These are phyloP conservation scores for Echium plantagineum DNA, from an alignment of 257 asterid genomes.

Conservation along the genomic window DNA sequence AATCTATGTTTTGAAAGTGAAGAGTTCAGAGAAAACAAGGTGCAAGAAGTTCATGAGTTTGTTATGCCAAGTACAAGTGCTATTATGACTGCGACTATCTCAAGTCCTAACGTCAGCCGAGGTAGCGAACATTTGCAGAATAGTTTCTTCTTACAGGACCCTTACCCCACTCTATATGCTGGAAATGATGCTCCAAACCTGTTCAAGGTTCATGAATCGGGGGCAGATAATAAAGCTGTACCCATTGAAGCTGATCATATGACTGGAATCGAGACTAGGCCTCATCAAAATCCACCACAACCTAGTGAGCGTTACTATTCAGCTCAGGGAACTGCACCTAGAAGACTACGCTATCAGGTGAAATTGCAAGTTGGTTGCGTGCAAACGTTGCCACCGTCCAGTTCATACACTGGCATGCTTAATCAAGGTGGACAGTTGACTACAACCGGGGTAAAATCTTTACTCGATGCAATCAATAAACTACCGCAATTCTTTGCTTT, in stretches of 20 bases:
- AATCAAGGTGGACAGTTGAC: conserved; percentile 14
- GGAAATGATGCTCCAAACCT: too few relatives aligned
- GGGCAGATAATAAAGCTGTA: conserved; percentile 13
- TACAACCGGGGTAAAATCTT: conserved; percentile 34
- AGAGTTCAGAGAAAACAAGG: too few relatives aligned
- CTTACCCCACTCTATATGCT: too few relatives aligned
- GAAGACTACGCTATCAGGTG: conserved; percentile 51
- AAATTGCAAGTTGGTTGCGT: conserved; percentile 45
- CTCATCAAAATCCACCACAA: conserved; percentile 23
- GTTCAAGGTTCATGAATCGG: conserved; percentile 8
- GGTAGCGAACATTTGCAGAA: too few relatives aligned
- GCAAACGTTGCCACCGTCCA: conserved; percentile 22
- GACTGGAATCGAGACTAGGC: conserved; percentile 47
- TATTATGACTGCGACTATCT: too few relatives aligned
- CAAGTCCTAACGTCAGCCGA: too few relatives aligned
- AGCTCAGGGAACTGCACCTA: conserved; percentile 52
- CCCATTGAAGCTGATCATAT: conserved; percentile 18
- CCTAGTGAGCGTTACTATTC: conserved; percentile 6
- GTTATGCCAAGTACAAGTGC: too few relatives aligned
- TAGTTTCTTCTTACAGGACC: too few relatives aligned
- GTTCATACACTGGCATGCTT: conserved; percentile 15
- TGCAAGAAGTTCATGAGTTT: too few relatives aligned
- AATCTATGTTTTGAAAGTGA: too few relatives aligned
- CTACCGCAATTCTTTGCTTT: background rate
- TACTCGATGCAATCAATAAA: background rate